Evolutionary conservation across 495 filamentous ascomycete species (phyloP), one percentile per base, ranked within the genome.

Genomic region (Aspergillus sparsus): DNA sequence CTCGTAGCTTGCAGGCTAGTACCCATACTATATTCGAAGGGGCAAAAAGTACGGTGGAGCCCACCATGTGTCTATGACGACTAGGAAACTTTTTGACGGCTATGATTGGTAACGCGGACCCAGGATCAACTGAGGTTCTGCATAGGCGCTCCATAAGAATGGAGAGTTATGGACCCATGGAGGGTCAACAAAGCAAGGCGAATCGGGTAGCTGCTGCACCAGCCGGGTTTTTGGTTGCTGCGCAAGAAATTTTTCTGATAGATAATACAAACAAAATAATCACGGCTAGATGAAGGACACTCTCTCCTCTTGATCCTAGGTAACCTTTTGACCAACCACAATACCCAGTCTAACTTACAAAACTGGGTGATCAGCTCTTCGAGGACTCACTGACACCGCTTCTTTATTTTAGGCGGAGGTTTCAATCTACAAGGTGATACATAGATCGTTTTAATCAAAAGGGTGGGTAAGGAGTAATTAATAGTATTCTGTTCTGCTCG

Each of bases 61-160:
- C 37, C 21, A 53, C 66, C 66, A 68, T 68, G 66, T 68, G 66
- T 64, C 60, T 60, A 65, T 65, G 66, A 65, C 60, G 60, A 68
- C 62, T 57, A 65, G 58, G 36, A 51, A 45, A 50, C 18, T 12
- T 53, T 16, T 44, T 15, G 31, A 10, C 33, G 2, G 10, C 21
- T 4, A 0, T 62, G 49, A 68, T 68, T 68, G 66, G 66, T 31
- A 7, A 34, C 21, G 32, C 31, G 27, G 46, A 51, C 52, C 53
- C 58, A 58, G 37, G 62, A 65, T 64, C 60, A 63, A 62, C 62
- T 62, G 66, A 65, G 66, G 60, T 68, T 68, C 66, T 68, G 66
- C 66, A 68, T 68, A 60, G 60, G 32, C 11, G 7, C 53, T 62
- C 53, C 51, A 54, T 53, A 49, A 60, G 61, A 62, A 55, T 58